Conservation (phyloP, 2,329 filamentous ascomycete species). For the Aspergillus oerlinghausenensis region DNA sequence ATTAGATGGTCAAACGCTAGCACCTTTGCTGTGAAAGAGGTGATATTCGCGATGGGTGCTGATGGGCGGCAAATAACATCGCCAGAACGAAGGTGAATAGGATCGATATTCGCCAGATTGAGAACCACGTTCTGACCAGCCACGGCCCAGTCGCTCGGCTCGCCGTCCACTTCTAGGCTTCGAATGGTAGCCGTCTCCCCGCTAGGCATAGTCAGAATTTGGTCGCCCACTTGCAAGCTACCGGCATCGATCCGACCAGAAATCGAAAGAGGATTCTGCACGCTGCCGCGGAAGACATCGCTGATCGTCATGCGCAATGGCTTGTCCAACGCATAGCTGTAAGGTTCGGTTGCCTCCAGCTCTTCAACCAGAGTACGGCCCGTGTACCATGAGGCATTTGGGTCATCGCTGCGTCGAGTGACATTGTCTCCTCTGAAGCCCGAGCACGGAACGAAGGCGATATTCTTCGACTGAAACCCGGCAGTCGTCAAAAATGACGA, state of each 20-base stretch:
- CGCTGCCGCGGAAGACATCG: constrained; percentile 77
- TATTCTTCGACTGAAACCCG: constrained; percentile 74
- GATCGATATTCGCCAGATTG: constrained; percentile 80
- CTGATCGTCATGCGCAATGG: constrained; percentile 81
- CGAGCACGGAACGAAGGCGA: constrained; percentile 84
- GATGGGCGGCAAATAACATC: constrained; percentile 76
- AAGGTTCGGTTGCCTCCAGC: constrained; percentile 75
- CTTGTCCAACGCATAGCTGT: constrained; percentile 65
- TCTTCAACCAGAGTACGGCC: constrained; percentile 77
- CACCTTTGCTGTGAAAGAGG: constrained; percentile 74
- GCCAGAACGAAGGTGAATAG: constrained; percentile 73
- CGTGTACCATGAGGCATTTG: constrained; percentile 68
- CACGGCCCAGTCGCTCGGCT: constrained; percentile 78
- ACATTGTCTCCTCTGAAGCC: constrained; percentile 89
- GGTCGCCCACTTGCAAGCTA: constrained; percentile 77
- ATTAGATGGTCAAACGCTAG: constrained; percentile 85
- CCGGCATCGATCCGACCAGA: constrained; percentile 83
- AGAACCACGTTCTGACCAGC: constrained; percentile 84
- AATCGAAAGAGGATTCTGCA: constrained; percentile 77
- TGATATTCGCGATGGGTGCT: constrained; percentile 64
- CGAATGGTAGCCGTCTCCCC: constrained; percentile 78
- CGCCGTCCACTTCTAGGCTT: constrained; percentile 70
- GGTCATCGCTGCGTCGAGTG: constrained; percentile 43
- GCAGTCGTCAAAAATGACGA: constrained; percentile 75
- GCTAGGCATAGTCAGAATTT: constrained; percentile 72